Percentiles rank a stretch among this genome's conserved stretches.
These are phyloP conservation scores for Dothistroma pini DNA, from an alignment of 2,329 filamentous ascomycete species.

Conservation along the genomic window DNA sequence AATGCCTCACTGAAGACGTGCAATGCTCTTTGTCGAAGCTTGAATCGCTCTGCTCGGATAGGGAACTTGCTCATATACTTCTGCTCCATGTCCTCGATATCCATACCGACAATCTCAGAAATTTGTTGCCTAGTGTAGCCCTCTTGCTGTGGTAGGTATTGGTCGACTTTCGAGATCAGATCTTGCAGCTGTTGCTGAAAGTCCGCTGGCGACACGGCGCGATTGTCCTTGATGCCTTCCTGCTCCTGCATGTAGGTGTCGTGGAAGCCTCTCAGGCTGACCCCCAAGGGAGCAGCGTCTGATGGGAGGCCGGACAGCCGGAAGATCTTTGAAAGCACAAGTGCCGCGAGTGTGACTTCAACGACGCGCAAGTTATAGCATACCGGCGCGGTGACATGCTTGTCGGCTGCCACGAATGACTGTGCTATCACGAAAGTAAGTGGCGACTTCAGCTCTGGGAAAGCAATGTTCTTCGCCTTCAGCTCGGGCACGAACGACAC, in stretches of 20 bases:
- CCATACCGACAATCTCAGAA: conserved; percentile 64
- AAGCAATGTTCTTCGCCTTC: conserved; percentile 69
- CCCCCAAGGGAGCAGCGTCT: conserved; percentile 78
- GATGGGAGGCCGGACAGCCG: conserved; percentile 61
- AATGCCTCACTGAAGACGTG: conserved; percentile 90
- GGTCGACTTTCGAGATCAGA: conserved; percentile 65
- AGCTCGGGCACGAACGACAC: conserved; percentile 84
- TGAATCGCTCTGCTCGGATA: conserved; percentile 81
- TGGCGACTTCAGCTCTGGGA: conserved; percentile 77
- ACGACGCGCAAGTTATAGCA: conserved; percentile 97
- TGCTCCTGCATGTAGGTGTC: conserved; percentile 67
- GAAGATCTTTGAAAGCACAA: conserved; percentile 59
- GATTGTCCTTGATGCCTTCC: conserved; percentile 47
- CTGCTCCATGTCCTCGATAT: conserved; percentile 66
- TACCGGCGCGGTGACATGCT: conserved; percentile 86
- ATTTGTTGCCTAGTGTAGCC: conserved; percentile 90
- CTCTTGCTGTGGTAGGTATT: conserved; percentile 70
- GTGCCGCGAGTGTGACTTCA: conserved; percentile 85
- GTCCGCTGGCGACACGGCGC: conserved; percentile 42
- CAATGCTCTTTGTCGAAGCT: conserved; percentile 78
- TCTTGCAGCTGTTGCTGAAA: conserved; percentile 65
- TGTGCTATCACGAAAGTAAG: conserved; percentile 92
- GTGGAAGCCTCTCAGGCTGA: conserved; percentile 83
- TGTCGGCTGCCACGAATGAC: conserved; percentile 90
- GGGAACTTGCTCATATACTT: conserved; percentile 85